Percentiles rank a stretch among this genome's conserved stretches.
Evolutionary conservation across 495 filamentous ascomycete species (phyloP).

Genomic region (Lepraria neglecta): DNA sequence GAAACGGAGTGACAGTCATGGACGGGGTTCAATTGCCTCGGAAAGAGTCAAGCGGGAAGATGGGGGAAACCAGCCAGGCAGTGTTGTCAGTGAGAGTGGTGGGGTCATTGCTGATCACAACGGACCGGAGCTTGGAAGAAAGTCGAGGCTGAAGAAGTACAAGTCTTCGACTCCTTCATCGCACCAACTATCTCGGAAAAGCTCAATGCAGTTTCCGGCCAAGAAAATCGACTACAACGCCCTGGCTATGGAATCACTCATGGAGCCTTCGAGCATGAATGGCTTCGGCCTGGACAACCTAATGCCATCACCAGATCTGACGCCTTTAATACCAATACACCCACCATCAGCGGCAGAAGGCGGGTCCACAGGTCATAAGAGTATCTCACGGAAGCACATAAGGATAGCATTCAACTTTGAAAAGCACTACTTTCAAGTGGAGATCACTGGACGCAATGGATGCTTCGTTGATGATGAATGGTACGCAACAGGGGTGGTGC

Average conservation of each 20-base stretch:
- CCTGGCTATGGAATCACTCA: constrained; percentile 45
- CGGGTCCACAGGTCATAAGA: constrained; percentile 50
- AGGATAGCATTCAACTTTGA: constrained; percentile 76
- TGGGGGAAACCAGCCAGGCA: constrained; percentile 43
- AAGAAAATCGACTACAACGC: constrained; percentile 31
- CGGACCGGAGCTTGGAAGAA: constrained; percentile 22
- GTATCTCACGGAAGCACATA: constrained; percentile 80
- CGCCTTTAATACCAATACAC: constrained; percentile 75
- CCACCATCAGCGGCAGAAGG: constrained; percentile 55
- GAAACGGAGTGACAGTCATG: constrained; percentile 44
- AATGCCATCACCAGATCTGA: constrained; percentile 53
- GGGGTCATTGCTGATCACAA: constrained; percentile 53
- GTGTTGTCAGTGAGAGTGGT: constrained; percentile 53
- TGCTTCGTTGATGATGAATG: constrained; percentile 74
- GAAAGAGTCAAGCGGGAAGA: constrained; percentile 42
- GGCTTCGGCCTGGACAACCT: constrained; percentile 36
- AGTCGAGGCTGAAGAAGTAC: constrained; percentile 33
- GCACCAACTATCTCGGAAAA: constrained; percentile 42
- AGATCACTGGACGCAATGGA: constrained; percentile 78
- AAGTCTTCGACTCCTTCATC: constrained; percentile 35
- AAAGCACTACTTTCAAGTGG: constrained; percentile 67
- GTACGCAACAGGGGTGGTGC: constrained; percentile 51
- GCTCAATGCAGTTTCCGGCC: constrained; percentile 43
- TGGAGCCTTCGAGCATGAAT: constrained; percentile 9
- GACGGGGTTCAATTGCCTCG: constrained; percentile 22